Evolutionary conservation across 768 basidiomycete genomes (phyloP), one percentile per base, ranked within the genome.

Genomic region (Trametes coccinea): DNA sequence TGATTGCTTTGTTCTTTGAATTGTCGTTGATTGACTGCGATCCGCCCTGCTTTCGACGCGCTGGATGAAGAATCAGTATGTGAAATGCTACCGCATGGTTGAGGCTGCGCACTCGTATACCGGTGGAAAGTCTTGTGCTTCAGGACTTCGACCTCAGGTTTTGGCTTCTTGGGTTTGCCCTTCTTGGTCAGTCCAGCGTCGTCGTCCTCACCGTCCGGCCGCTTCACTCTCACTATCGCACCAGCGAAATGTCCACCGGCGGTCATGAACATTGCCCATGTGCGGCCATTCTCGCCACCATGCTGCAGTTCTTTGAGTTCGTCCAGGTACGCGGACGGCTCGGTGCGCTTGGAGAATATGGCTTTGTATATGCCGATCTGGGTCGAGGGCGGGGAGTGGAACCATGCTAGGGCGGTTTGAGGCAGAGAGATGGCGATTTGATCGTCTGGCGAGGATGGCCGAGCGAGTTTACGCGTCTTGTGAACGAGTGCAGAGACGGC

Each of bases 221-320:
- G 74, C 74, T 87, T 84, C 30, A 93, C 90, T 37, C 87, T 80
- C 11, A 88, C 87, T 37, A 99, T 80, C 58, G 94, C 89, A 29
- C 96, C 97, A 13, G 97, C 97, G 75, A 99, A 98, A 74, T 99
- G 97, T 10, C 97, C 97, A 22, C 97, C 95, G 0, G 97, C 97
- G 43, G 90, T 86, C 94, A 98, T 97, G 69, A 99, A 90, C 82
- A 98, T 74, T 0, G 94, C 92, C 91, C 95, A 96, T 61, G 84
- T 89, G 41, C 94, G 79, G 14, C 87, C 92, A 16, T 79, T 76
- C 3, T 73, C 71, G 11, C 76, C 72, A 7, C 76, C 74, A 4
- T 67, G 67, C 71, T 94, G 94, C 79, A 94, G 80, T n/a, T 75
- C 75, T 64, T 77, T 82, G 22, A 95, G 75, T 62, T 86, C 84